These are phyloP conservation scores for Vitis cinerea DNA, from an alignment of 164 flowering plant species.

Conservation along the genomic window DNA sequence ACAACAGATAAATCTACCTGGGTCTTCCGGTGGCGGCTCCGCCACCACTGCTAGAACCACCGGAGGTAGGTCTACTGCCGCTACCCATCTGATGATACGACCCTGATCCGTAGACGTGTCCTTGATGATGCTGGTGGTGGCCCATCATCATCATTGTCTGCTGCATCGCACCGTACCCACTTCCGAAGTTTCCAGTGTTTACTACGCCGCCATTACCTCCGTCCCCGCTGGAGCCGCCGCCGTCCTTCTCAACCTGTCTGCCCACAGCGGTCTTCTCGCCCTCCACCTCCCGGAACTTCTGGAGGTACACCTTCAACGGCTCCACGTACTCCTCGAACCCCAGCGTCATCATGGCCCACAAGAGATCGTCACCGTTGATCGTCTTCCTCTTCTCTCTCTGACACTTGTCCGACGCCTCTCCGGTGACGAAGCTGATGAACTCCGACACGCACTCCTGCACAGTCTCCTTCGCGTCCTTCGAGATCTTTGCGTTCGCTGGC, in stretches of 20 bases:
- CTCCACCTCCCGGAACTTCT: conserved; percentile 42
- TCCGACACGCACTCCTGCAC: conserved; percentile 56
- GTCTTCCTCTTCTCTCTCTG: conserved; percentile 53
- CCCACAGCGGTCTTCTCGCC: conserved; percentile 28
- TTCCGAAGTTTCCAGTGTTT: background rate
- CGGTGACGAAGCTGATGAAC: conserved; percentile 55
- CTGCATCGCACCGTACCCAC: conserved; percentile 20
- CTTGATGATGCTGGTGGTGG: conserved; percentile 25
- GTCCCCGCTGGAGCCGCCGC: background rate
- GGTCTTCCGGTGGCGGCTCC: conserved; percentile 23
- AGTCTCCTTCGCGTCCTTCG: conserved; percentile 51
- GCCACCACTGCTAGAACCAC: conserved; percentile 8
- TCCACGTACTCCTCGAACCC: conserved; percentile 51
- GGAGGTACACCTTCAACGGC: conserved; percentile 41
- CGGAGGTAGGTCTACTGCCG: background rate
- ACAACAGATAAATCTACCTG: conserved; percentile 14
- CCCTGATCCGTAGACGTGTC: conserved; percentile 36
- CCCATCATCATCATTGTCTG: conserved; percentile 36
- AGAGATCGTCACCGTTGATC: conserved; percentile 47
- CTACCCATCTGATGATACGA: conserved; percentile 26
- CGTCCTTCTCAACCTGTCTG: conserved; percentile 4
- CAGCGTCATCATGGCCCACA: conserved; percentile 50
- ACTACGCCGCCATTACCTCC: conserved; percentile 2
- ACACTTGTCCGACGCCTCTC: conserved; percentile 55
- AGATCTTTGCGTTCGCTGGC: conserved; percentile 51